Base-by-base conservation (phyloP, 768 basidiomycete species). In the Hysterangium stoloniferum region DNA sequence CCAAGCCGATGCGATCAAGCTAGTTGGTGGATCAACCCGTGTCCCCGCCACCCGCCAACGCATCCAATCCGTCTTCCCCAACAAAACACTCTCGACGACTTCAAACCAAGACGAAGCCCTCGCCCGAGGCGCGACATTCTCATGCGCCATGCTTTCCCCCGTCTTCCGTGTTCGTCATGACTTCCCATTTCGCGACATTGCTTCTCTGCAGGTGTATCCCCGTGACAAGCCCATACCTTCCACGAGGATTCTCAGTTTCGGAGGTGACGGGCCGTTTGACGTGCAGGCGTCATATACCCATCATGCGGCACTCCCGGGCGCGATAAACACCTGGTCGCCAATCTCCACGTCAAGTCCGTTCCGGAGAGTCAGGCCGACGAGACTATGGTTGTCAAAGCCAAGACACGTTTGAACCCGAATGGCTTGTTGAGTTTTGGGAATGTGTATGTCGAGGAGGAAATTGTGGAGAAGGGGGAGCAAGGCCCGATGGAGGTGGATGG, bases 51-150 rank as follows among this genome's bases (percentile, higher is more conserved):
- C 98, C 63, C 91, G 94, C 63, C 72, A 78, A 33, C 79, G 84
- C 64, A 94, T 99, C 68, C 82, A 86, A 61, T 73, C 78, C 28
- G 85, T 81, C 55, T 93, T 96, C 70, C 71, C 73, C 32, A 87
- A 86, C 47, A 92, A 92, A 69, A 52, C 69, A 15, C 84, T 98
- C 57, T 86, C 79, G 15, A 85, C 84, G 58, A 98, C 96, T 28
- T 82, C 95, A 63, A 99, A 98, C 76, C 91, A 94, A 71, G 96
- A 98, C 58, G 96, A 98, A 72, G 94, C 96, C 53, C 76, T 93
- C 59, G 92, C 91, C 7, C 89, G 95, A 38, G 96, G 95, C 35
- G 88, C 93, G 45, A 97, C 96, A 48, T 96, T 99, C 66, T 82
- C 92, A 33, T 97, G 95, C 64, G 95, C 96, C 25, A 91, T 91